Base-by-base conservation (phyloP, 129 eudicot genomes). In the Lonicera japonica region DNA sequence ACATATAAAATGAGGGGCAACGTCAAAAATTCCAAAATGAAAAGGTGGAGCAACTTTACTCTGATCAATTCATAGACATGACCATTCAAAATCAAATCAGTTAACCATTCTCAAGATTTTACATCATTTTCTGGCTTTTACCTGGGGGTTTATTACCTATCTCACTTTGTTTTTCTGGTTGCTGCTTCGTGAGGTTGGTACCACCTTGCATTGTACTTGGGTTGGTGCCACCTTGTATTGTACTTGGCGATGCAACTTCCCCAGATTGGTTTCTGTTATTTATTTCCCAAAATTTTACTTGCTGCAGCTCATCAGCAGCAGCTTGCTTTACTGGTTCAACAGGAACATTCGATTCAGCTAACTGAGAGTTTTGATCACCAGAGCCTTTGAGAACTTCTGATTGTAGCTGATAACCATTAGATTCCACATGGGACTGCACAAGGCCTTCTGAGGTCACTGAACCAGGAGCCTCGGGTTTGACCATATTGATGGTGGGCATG, bases 391-490 rank as follows among this genome's bases (percentile, higher is more conserved):
- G 23, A 36, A 16, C 22, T 53, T 58, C 72, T 20, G 63, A 61
- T 29, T 64, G 87, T 54, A 64, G 46, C 38, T 74, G 70, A 19
- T 65, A 70, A 63, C 52, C 60, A 34, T 56, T 54, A 43, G 69
- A 70, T 34, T 29, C 60, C 63, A 54, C 48, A 68, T n/a, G 40
- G 15, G 68, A 38, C 72, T 54, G 62, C 24, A 24, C 54, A 12
- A 17, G 21, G 25, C 54, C 43, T 25, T 21, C n/a, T 13, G 20
- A n/a, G 8, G 21, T 22, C 40, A 40, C 60, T n/a, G 43, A 14
- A 55, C 59, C 60, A 25, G 71, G 56, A 43, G 12, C 68, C 5
- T 24, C 72, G 5, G 63, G 68, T n/a, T 23, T 58, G 52, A 54
- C 29, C 8, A 41, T 64, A 9, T 57, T 67, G 18, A 4, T 10